Evolutionary conservation across 2,329 filamentous ascomycete genomes (phyloP).

Genomic region (Cytospora schulzeri): DNA sequence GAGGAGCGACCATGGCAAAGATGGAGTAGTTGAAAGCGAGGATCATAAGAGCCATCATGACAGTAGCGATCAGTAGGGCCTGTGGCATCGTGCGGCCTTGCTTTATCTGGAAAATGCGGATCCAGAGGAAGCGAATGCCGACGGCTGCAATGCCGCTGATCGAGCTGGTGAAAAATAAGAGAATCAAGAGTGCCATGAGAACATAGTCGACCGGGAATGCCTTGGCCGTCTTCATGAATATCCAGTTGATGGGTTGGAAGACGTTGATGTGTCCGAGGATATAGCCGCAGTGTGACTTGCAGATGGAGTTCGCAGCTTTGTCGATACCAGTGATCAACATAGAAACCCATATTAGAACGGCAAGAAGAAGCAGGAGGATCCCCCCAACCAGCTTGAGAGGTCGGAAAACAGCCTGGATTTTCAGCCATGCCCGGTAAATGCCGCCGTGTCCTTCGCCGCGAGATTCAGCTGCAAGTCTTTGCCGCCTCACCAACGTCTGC

Average conservation of each 20-base stretch:
- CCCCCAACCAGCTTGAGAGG: constrained; percentile 89
- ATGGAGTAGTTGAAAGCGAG: constrained; percentile 91
- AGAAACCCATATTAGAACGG: constrained; percentile 78
- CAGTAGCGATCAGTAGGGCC: constrained; percentile 85
- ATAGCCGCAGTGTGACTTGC: constrained; percentile 88
- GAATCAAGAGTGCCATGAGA: constrained; percentile 79
- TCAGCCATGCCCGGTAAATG: constrained; percentile 76
- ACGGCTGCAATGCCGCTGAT: constrained; percentile 83
- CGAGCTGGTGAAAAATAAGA: constrained; percentile 87
- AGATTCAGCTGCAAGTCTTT: constrained; percentile 82
- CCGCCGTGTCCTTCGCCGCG: constrained; percentile 75
- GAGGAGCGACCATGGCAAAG: constrained; percentile 90
- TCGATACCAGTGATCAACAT: constrained; percentile 97
- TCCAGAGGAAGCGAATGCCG: constrained; percentile 95
- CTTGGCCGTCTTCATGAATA: constrained; percentile 77
- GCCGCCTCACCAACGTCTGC: constrained; percentile 84
- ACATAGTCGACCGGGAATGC: constrained; percentile 92
- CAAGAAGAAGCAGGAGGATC: constrained; percentile 72
- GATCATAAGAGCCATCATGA: constrained; percentile 85
- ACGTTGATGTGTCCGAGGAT: constrained; percentile 84
- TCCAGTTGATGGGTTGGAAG: constrained; percentile 93
- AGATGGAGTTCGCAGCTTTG: constrained; percentile 93
- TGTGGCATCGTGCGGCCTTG: constrained; percentile 89
- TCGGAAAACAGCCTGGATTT: constrained; percentile 77
- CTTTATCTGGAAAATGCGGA: constrained; percentile 88